Conservation (phyloP, 1,139 yeast genomes). For the Scheffersomyces quercinus region DNA sequence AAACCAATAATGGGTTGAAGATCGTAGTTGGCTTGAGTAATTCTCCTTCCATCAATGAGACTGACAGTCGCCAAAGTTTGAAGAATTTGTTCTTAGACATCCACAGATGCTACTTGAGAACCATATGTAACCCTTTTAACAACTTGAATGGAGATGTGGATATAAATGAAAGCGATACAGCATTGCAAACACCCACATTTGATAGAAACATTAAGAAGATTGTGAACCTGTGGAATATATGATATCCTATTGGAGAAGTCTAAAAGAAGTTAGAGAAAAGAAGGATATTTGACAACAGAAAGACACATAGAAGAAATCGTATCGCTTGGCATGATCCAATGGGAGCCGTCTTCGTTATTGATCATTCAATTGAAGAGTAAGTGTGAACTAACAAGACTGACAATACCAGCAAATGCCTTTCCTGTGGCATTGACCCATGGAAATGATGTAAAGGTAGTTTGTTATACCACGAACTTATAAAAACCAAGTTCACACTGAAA, state of each 20-base stretch:
- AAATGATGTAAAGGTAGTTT: too few species aligned
- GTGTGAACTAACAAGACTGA: too few species aligned
- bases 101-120: constrained; percentile 50
- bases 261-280: background rate
- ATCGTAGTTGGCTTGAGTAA: constrained; percentile 49
- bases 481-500: too few species aligned
- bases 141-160: constrained; percentile 7
- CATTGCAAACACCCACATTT: constrained; percentile 35
- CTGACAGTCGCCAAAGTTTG: background rate
- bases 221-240: constrained; percentile 33
- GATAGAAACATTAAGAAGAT: constrained; percentile 37
- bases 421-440: too few species aligned
- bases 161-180: constrained; percentile 21
- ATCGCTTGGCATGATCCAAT: too few species aligned
- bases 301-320: too few species aligned
- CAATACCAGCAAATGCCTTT: too few species aligned
- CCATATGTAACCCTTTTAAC: constrained; percentile 60
- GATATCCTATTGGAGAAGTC: background rate
- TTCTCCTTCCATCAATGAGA: background rate
- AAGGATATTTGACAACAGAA: background rate
- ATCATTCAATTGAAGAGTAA: too few species aligned
- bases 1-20: constrained; percentile 61
- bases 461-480: too few species aligned
- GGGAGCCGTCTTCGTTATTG: too few species aligned
- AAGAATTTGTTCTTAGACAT: constrained; percentile 40